Base-by-base conservation (phyloP, 345 rosid genomes). In the Dipteronia dyeriana region DNA sequence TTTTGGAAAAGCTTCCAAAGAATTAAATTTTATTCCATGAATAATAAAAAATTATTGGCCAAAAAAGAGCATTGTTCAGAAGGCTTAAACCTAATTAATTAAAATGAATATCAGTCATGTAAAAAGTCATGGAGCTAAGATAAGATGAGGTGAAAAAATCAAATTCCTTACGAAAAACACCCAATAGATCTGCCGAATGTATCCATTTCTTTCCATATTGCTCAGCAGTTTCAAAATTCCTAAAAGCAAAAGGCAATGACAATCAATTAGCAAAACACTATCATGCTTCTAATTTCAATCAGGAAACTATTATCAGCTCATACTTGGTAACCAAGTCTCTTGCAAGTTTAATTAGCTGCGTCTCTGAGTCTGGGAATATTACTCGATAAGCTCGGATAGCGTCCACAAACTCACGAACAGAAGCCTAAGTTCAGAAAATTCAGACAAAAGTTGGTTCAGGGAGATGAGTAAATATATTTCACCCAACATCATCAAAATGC, bases 311-410 rank as follows among this genome's bases (percentile, higher is more conserved):
- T 41, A 20, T 39, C 38, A 19, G 38, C 62, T 6, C 45, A 73
- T 82, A 97, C 99, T 78, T 94, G 76, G 81, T 76, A 83, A 95
- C 83, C 83, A 97, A 84, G 79, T 89, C 86, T 81, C 82, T 86
- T 20, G 94, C 91, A 53, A 97, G 93, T 86, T 82, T 87, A 82
- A 88, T 88, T 74, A 94, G 89, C 77, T 91, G 93, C 82, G 84
- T 85, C 82, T 90, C 97, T n/a, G 97, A 92, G 79, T 97, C 95
- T 0, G 97, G 97, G 90, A 97, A 97, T 84, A 97, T 97, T 76
- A 89, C 92, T 79, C 84, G 93, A 86, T 90, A 94, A 79, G 97
- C 98, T 83, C 85, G 91, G 73, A 94, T 85, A 77, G 97, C 98
- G 88, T 94, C 97, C 25, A 87, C 89, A 85, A 94, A 97, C 85